These are phyloP conservation scores for Trametes sanguinea DNA, from an alignment of 768 basidiomycete species.

Conservation along the genomic window DNA sequence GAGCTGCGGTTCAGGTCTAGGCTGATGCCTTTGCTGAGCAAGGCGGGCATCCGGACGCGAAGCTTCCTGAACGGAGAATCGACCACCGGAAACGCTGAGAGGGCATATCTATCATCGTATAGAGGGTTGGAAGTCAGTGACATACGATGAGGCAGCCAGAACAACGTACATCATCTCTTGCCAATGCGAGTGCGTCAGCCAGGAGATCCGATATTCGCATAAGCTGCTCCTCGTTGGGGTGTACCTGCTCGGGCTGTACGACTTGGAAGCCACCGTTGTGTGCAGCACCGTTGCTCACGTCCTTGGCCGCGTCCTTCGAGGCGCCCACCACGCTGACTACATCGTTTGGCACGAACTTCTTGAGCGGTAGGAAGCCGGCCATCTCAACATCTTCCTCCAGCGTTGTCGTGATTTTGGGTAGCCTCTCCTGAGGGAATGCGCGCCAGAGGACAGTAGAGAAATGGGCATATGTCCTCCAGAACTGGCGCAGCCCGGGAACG, in stretches of 20 bases:
- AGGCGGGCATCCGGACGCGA: not conserved
- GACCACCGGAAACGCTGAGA: slow-evolving; percentile 20
- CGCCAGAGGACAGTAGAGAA: slow-evolving; percentile 63
- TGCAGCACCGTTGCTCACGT: not conserved
- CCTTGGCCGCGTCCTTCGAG: not conserved
- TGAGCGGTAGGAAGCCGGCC: slow-evolving; percentile 83
- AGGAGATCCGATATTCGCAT: slow-evolving; percentile 91
- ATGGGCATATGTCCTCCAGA: slow-evolving; percentile 73
- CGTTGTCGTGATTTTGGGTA: slow-evolving; percentile 59
- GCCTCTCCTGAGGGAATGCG: slow-evolving; percentile 65
- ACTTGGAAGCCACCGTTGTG: not conserved
- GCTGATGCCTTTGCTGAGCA: not conserved
- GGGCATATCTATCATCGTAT: slow-evolving; percentile 28
- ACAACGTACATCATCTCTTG: slow-evolving; percentile 55
- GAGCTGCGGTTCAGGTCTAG: not conserved
- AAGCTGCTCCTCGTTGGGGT: slow-evolving; percentile 95
- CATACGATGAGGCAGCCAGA: not conserved
- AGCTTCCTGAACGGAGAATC: not conserved
- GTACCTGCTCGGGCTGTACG: slow-evolving; percentile 42
- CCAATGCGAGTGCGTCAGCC: slow-evolving; percentile 64
- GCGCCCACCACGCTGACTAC: slow-evolving; percentile 20
- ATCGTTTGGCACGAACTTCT: slow-evolving; percentile 52
- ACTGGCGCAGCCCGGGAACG: slow-evolving; percentile 45
- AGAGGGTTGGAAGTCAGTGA: not conserved
- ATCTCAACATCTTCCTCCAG: slow-evolving; percentile 92